These are phyloP conservation scores for Neurospora intermedia DNA, from an alignment of 495 filamentous ascomycete species.

Conservation along the genomic window DNA sequence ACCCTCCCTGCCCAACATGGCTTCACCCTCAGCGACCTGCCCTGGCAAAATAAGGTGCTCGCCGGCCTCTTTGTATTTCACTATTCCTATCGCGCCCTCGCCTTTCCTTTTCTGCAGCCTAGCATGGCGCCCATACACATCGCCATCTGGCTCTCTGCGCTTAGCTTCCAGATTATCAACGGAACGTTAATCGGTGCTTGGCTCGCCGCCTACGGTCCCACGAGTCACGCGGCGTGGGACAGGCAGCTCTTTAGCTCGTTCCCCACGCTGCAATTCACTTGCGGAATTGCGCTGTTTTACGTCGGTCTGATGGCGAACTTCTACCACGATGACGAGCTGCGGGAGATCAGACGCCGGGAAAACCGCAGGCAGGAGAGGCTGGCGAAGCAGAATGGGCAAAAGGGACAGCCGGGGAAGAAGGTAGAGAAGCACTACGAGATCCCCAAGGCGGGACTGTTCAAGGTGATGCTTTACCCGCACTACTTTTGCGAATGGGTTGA, in stretches of 20 bases:
- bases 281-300: conserved; percentile 39
- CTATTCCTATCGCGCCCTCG: conserved; percentile 78
- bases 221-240: conserved; percentile 46
- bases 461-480: conserved; percentile 76
- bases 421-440: conserved; percentile 85
- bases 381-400: conserved; percentile 30
- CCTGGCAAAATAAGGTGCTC: conserved; percentile 59
- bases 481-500: conserved; percentile 94
- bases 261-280: conserved; percentile 28
- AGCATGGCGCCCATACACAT: conserved; percentile 82
- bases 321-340: conserved; percentile 66
- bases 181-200: conserved; percentile 65
- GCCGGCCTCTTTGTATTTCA: conserved; percentile 62
- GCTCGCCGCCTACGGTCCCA: conserved; percentile 67
- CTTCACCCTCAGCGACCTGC: conserved; percentile 34
- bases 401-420: conserved; percentile 16
- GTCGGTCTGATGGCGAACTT: conserved; percentile 72
- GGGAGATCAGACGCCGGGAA: conserved; percentile 61
- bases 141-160: conserved; percentile 47
- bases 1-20: conserved; percentile 46
- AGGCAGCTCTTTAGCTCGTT: conserved; percentile 25
- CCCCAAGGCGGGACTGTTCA: conserved; percentile 73
- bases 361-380: conserved; percentile 33
- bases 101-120: conserved; percentile 72
- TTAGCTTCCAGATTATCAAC: conserved; percentile 71